Conservation (phyloP, 2,329 filamentous ascomycete genomes). For the Fusarium pseudocircinatum region DNA sequence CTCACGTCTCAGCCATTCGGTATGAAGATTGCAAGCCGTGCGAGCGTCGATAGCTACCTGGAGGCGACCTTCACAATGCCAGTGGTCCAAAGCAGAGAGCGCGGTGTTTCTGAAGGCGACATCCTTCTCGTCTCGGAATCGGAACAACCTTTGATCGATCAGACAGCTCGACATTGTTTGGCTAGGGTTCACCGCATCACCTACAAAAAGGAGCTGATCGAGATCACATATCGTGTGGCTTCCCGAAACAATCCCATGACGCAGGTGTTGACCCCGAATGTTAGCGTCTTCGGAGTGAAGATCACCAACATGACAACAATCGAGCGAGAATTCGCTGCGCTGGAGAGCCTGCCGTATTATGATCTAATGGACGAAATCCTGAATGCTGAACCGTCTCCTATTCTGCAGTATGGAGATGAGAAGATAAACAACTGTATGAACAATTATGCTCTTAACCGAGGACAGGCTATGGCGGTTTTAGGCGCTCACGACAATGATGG, state of each 20-base stretch:
- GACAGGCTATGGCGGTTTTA: constrained; percentile 90
- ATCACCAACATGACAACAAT: constrained; percentile 94
- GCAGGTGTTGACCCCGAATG: constrained; percentile 72
- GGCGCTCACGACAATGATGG: constrained; percentile 96
- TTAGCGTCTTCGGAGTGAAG: constrained; percentile 78
- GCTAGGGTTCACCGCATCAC: constrained; percentile 83
- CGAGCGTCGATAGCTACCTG: constrained; percentile 91
- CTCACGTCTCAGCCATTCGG: constrained; percentile 82
- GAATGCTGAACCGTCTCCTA: constrained; percentile 86
- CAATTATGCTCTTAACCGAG: constrained; percentile 86
- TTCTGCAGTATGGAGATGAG: constrained; percentile 82
- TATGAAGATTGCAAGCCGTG: constrained; percentile 86
- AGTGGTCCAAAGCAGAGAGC: constrained; percentile 73
- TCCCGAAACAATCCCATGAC: constrained; percentile 70
- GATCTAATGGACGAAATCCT: constrained; percentile 94
- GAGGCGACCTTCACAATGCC: constrained; percentile 90
- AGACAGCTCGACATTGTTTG: constrained; percentile 79
- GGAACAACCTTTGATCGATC: constrained; percentile 73
- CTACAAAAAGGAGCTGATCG: constrained; percentile 81
- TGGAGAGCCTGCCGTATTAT: constrained; percentile 93
- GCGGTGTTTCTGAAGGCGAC: constrained; percentile 82
- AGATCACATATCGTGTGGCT: constrained; percentile 87
- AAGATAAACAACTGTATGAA: constrained; percentile 74
- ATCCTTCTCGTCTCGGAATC: constrained; percentile 86
- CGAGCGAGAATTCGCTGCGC: constrained; percentile 92